Conservation (phyloP, 2,329 filamentous ascomycete genomes). For the Fonsecaea erecta region DNA sequence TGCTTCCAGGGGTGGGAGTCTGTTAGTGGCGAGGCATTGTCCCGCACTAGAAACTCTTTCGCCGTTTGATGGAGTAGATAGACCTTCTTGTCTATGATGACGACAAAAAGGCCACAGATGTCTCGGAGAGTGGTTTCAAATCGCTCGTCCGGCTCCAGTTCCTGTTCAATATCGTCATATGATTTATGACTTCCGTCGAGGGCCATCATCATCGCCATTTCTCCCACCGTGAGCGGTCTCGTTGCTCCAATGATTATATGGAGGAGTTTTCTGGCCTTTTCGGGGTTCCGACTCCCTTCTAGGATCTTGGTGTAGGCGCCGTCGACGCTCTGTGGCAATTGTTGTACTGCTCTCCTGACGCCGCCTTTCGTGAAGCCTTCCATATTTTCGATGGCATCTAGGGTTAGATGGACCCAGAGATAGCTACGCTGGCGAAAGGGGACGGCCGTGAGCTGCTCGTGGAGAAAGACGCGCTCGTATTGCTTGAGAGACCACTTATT, state of each 20-base stretch:
- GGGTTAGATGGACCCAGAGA: constrained; percentile 38
- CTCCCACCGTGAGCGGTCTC: constrained; percentile 28
- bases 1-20: too few species aligned
- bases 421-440: constrained; percentile 38
- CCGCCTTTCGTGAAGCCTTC: constrained; percentile 19
- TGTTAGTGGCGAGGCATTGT: too few species aligned
- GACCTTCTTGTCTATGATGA: too few species aligned
- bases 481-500: neutral
- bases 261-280: constrained; percentile 26
- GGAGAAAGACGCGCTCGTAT: constrained; percentile 1
- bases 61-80: too few species aligned
- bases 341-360: constrained; percentile 19
- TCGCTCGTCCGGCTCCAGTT: constrained; percentile 11
- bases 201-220: constrained; percentile 30
- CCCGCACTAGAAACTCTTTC: too few species aligned
- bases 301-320: constrained; percentile 36
- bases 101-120: too few species aligned
- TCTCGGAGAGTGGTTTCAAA: neutral
- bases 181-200: constrained; percentile 17
- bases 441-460: constrained; percentile 17
- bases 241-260: constrained; percentile 35
- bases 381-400: constrained; percentile 28
- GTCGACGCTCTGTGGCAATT: constrained; percentile 29
- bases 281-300: constrained; percentile 1
- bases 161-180: neutral